These are phyloP conservation scores for Fusarium lyarnte DNA, from an alignment of 2,329 filamentous ascomycete genomes.

Conservation along the genomic window DNA sequence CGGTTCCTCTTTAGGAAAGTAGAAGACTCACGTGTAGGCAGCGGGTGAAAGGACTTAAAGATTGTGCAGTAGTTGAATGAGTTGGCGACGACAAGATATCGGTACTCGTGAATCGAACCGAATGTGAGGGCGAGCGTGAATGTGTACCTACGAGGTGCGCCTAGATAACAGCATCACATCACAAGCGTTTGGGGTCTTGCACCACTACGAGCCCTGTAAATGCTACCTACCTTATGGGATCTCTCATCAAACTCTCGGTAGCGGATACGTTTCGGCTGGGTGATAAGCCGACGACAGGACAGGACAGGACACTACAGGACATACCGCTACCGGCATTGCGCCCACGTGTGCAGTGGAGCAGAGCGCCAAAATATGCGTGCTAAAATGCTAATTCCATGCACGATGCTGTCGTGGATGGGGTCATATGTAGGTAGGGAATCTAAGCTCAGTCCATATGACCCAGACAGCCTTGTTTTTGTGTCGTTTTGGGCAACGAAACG, in stretches of 20 bases:
- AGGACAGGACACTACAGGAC: slow-evolving; percentile 11
- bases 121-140: not conserved
- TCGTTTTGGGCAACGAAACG: not conserved
- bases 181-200: not conserved
- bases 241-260: slow-evolving; percentile 16
- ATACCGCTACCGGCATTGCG: slow-evolving; percentile 39
- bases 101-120: not conserved
- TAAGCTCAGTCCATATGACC: slow-evolving; percentile 1
- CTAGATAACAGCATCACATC: not conserved
- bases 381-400: slow-evolving; percentile 7
- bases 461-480: not conserved
- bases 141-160: not conserved
- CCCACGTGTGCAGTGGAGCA: slow-evolving; percentile 42
- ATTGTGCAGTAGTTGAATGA: slow-evolving; percentile 5
- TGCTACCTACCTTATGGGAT: not conserved
- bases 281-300: slow-evolving; percentile 6
- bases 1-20: slow-evolving; percentile 49
- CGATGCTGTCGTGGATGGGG: slow-evolving; percentile 14
- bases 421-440: slow-evolving; percentile 1
- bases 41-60: slow-evolving; percentile 21
- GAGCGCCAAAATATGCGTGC: slow-evolving; percentile 8
- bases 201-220: not conserved
- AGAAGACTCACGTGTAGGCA: slow-evolving; percentile 42
- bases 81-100: not conserved
- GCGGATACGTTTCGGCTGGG: slow-evolving; percentile 22